Percentiles rank a stretch among this genome's conserved stretches.
Conservation (phyloP, 2,329 filamentous ascomycete genomes). For the Nothomitra cinnamomea region DNA sequence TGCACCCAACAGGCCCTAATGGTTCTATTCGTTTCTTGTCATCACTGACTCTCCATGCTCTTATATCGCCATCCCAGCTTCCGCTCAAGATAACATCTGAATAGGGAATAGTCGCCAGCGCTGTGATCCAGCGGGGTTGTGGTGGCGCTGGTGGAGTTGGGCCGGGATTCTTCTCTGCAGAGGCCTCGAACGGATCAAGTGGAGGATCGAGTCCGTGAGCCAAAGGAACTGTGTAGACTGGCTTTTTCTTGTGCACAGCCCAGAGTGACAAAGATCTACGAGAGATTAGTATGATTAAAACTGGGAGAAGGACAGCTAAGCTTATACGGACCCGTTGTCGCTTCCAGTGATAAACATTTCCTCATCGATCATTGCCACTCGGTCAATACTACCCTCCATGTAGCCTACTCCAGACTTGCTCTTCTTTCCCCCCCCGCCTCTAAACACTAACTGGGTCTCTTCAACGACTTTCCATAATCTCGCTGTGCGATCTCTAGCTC, state of each 20-base stretch:
- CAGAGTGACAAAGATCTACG: conserved; percentile 53
- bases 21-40: conserved; percentile 67
- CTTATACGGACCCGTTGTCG: conserved; percentile 49
- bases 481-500: conserved; percentile 78
- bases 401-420: conserved; percentile 33
- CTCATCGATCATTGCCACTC: conserved; percentile 76
- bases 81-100: conserved; percentile 81
- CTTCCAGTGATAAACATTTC: conserved; percentile 83
- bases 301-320: not conserved
- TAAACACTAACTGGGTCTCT: conserved; percentile 88
- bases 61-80: conserved; percentile 82
- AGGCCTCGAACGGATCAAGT: conserved; percentile 44
- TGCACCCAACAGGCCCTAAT: conserved; percentile 44
- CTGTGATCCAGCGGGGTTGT: conserved; percentile 78
- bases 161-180: conserved; percentile 51
- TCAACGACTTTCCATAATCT: conserved; percentile 92
- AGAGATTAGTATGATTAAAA: not conserved
- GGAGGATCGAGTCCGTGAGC: conserved; percentile 75
- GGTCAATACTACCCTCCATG: conserved; percentile 74
- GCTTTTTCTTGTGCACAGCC: conserved; percentile 89
- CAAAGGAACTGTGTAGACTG: conserved; percentile 59
- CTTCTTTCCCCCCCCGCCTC: conserved; percentile 51
- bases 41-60: conserved; percentile 69
- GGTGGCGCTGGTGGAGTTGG: conserved; percentile 42
- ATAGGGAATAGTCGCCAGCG: conserved; percentile 70